These are phyloP conservation scores for Fusarium luffae DNA, from an alignment of 2,329 filamentous ascomycete species.

Conservation along the genomic window DNA sequence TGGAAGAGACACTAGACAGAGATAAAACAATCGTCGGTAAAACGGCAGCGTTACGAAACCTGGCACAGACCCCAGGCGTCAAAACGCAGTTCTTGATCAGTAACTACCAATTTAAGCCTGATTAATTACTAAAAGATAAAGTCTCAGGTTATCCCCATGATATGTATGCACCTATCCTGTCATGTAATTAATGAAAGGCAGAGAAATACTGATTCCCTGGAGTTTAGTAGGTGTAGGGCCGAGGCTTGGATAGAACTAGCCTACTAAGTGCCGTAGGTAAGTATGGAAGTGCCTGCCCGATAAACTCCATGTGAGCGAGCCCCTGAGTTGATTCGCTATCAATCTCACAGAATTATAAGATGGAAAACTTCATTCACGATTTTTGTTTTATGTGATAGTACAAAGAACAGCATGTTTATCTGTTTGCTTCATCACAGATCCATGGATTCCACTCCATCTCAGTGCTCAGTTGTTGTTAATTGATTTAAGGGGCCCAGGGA, in stretches of 20 bases:
- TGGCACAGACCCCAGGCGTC: conserved; percentile 15
- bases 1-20: conserved; percentile 10
- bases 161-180: background rate
- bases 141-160: conserved; percentile 7
- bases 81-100: conserved; percentile 10
- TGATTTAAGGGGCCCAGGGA: conserved; percentile 15
- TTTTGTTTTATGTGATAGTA: background rate
- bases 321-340: conserved; percentile 31
- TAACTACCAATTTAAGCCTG: background rate
- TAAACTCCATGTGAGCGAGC: background rate
- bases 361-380: background rate
- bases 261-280: background rate
- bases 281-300: background rate
- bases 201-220: background rate
- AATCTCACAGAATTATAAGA: background rate
- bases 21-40: conserved; percentile 21
- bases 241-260: conserved; percentile 15
- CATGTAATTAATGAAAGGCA: background rate
- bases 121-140: background rate
- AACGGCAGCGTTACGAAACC: conserved; percentile 24
- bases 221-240: conserved; percentile 1
- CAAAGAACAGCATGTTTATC: background rate
- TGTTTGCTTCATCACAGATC: background rate
- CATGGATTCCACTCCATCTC: background rate
- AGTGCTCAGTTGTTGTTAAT: conserved; percentile 9